Evolutionary conservation across 176 grass and related monocot species (phyloP), one percentile per base, ranked within the genome.

Genomic region (Bromus sterilis): DNA sequence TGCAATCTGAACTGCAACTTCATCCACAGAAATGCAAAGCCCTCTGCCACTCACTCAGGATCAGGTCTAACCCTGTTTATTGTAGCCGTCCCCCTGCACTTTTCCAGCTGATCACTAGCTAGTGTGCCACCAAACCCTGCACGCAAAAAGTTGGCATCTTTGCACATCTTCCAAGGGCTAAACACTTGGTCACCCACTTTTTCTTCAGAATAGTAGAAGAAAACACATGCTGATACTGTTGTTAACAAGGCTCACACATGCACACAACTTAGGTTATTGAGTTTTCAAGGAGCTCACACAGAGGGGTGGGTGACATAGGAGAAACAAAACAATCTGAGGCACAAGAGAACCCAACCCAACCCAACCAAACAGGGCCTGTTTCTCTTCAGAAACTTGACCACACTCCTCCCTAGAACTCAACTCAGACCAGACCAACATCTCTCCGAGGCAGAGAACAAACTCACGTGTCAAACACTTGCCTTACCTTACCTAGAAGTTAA

Each of bases 341-440:
- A 86, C 66, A 87, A 29, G 70, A 68, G 66, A 74, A 66, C 57
- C 78, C 66, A 77, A 33, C 66, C 61, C 53, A 64, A 71, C 78
- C 81, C 61, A 80, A 82, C 81, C 76, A 83, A 74, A 58, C 56
- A 85, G 88, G 88, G 85, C 85, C 88, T 94, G 85, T 94, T 93
- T 91, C 91, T 94, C 91, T 94, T 91, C 78, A 94, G 88, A 94
- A 94, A 94, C 88, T 91, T 88, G 91, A 88, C 88, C 88, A 51
- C 80, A 67, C 71, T 40, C 46, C 44, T 87, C 77, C 91, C 77
- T 40, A 84, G 80, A 76, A 78, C 48, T 11, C 21, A 7, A 21
- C 49, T 7, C 46, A 76, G 76, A 75, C 82, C 46, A 76, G 76
- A 75, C 82, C 82, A 78, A 94, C 86, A 91, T 87, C 81, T 83